A percentile compares a stretch with the other conserved stretches of the same genome.
phyloP scores from a whole-genome alignment of 176 grass and related monocot genomes.

The Poa annua region DNA sequence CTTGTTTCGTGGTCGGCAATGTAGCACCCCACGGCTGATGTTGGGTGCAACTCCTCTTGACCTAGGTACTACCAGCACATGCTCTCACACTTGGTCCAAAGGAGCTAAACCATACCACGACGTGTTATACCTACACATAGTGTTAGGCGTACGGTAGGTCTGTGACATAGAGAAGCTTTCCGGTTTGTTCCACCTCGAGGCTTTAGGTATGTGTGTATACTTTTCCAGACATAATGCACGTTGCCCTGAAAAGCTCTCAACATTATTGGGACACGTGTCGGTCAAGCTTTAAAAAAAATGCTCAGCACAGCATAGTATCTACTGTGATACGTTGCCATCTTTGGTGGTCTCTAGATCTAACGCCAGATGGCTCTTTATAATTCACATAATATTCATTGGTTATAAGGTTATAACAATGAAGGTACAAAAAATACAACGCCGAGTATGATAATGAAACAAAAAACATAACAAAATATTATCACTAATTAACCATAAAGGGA shows the following conservation, averaged over 20 bases:
- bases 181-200: conserved; percentile 6
- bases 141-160: conserved; percentile 31
- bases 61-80: neutral
- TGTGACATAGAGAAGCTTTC: neutral
- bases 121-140: neutral
- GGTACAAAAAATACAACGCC: neutral
- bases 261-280: neutral
- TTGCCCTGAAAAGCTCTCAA: neutral
- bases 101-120: conserved; percentile 31
- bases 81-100: neutral
- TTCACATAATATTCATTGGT: neutral
- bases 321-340: too few species aligned
- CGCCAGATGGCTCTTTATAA: neutral
- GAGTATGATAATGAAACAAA: neutral
- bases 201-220: neutral
- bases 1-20: neutral
- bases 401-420: neutral
- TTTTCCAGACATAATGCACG: neutral
- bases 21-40: conserved; percentile 1
- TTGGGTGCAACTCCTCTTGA: conserved; percentile 53
- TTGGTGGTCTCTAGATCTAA: neutral
- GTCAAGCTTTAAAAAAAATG: neutral
- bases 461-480: neutral
- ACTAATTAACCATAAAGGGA: neutral
- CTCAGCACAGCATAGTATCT: neutral